Evolutionary conservation across 805 yeast genomes (phyloP), one percentile per base, ranked within the genome.

Genomic region (Saccharomyces cerevisiae): DNA sequence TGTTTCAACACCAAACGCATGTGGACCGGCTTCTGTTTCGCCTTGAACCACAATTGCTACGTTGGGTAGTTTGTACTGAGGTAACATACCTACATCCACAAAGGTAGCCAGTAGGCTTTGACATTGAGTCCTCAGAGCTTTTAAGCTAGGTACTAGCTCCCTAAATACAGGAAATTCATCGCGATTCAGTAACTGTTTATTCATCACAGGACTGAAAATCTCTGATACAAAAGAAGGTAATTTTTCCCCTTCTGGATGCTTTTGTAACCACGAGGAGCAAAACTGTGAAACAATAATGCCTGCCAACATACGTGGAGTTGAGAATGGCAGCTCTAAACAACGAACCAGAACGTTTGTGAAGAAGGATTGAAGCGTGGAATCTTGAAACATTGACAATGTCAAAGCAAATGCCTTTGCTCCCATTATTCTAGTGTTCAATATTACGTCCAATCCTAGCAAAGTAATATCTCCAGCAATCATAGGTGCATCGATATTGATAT

Each of bases 1-100:
- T 57, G 81, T 79, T 47, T 79, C 86, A 46, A 94, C 68, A 14
- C 89, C 81, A 71, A 94, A 94, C 0, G 97, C 98, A 62, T 85
- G 90, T 1, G 96, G 89, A 1, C 97, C 97, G 1, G 97, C 96
- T 56, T 88, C 96, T 0, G 82, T 76, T 66, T 94, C 98, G 36
- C 99, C 99, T 69, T 90, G 92, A 3, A 92, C 97, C 9, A 91
- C 83, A 4, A 90, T 84, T 0, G 99, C 94, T 21, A 94, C 69
- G 52, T 83, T 87, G 0, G 97, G 97, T 4, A 89, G 68, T 65
- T 84, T 85, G 22, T 79, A 75, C 11, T 82, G 79, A 1, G 92
- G 77, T 22, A 92, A 69, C 68, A 85, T 86, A 4, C 92, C 97
- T 31, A 77, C 80, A 50, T 85, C 89, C 43, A 83, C 80, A 69